Conservation (phyloP, 2,329 filamentous ascomycete genomes). For the Aureobasidium sp. region DNA sequence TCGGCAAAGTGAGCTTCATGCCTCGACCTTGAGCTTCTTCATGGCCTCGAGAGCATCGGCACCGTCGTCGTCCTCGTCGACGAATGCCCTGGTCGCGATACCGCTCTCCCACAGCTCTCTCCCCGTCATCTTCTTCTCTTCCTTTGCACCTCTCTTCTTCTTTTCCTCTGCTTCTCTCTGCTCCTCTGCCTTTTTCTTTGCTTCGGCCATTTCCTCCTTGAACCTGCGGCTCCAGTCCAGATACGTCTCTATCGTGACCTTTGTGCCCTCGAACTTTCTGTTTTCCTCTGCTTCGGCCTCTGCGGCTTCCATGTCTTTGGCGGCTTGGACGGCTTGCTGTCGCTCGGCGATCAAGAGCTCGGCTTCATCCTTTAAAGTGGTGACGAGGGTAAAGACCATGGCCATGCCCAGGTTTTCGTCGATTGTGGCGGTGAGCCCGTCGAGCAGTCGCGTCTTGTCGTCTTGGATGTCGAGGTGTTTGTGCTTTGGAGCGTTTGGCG, state of each 20-base stretch:
- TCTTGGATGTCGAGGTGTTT: conserved; percentile 68
- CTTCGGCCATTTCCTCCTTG: conserved; percentile 69
- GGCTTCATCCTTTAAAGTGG: conserved; percentile 79
- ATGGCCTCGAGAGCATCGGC: conserved; percentile 51
- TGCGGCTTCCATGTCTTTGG: conserved; percentile 44
- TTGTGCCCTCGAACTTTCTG: conserved; percentile 85
- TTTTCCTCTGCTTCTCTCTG: conserved; percentile 64
- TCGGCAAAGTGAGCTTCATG: not conserved
- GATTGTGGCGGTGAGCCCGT: conserved; percentile 62
- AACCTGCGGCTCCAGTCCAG: conserved; percentile 74
- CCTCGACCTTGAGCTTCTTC: conserved; percentile 59
- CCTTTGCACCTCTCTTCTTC: conserved; percentile 40
- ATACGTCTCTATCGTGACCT: conserved; percentile 81
- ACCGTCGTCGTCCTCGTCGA: conserved; percentile 57
- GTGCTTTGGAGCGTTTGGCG: conserved; percentile 61
- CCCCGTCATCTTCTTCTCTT: conserved; percentile 69
- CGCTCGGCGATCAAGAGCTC: conserved; percentile 74
- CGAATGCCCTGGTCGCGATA: conserved; percentile 51
- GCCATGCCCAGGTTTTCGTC: conserved; percentile 94
- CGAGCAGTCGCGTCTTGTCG: conserved; percentile 67
- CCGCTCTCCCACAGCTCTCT: conserved; percentile 42
- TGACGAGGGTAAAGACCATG: conserved; percentile 91
- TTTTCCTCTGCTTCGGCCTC: conserved; percentile 85
- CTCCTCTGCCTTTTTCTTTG: conserved; percentile 45
- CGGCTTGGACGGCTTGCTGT: conserved; percentile 50